Percentiles rank a stretch among this genome's conserved stretches.
Conservation (phyloP, 179 eudicot genomes). For the Spergularia azorica region DNA sequence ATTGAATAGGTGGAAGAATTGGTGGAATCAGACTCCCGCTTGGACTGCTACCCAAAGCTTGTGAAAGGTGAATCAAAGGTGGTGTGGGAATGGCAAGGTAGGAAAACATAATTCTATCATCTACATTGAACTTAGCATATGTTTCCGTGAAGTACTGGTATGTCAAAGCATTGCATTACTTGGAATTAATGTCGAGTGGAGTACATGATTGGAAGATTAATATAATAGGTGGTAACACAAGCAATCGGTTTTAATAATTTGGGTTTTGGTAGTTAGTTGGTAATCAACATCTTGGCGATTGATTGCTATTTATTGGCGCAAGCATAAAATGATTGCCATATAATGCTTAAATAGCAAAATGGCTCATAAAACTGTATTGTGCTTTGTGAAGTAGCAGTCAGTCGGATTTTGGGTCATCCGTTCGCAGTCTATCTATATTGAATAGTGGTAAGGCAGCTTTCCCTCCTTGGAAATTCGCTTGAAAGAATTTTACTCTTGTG, state of each 20-base stretch:
- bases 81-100: constrained; percentile 99
- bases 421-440: too few species aligned
- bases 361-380: too few species aligned
- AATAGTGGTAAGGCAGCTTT: too few species aligned
- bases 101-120: not conserved
- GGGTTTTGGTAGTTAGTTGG: not conserved
- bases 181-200: not conserved
- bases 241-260: not conserved
- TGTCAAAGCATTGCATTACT: constrained; percentile 7
- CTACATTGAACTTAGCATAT: not conserved
- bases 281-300: not conserved
- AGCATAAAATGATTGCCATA: too few species aligned
- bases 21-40: constrained; percentile 87
- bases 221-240: not conserved
- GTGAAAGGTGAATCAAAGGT: constrained; percentile 95
- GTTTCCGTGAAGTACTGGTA: not conserved
- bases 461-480: too few species aligned
- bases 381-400: too few species aligned
- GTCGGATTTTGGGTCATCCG: too few species aligned
- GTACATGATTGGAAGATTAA: constrained; percentile 1
- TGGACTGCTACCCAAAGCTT: constrained; percentile 82
- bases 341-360: too few species aligned
- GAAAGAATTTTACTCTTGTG: too few species aligned
- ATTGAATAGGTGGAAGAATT: constrained; percentile 67
- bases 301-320: too few species aligned